Evolutionary conservation across 2,329 filamentous ascomycete species (phyloP), one percentile per base, ranked within the genome.

Genomic region (Colletotrichum lini): DNA sequence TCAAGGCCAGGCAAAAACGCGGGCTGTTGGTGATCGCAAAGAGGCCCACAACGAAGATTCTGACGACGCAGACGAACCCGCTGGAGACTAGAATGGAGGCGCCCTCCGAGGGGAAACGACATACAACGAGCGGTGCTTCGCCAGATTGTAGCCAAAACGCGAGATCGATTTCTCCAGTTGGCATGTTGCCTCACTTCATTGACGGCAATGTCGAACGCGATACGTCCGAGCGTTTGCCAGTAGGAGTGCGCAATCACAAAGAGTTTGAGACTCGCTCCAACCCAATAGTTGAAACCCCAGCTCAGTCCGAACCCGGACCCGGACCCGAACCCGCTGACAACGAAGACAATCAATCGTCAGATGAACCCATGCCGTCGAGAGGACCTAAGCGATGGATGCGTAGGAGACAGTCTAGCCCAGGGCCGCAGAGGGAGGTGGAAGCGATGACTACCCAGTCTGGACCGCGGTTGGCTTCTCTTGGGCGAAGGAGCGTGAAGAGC

Each of bases 1-100:
- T 88, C 62, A 84, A 81, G 70, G 79, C 85, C 21, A 81, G 83
- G 67, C 83, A 84, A 70, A 85, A 83, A 70, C 82, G 86, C 63
- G 86, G 87, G 2, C 75, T 89, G 9, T 74, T 88, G 53, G 80
- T 88, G 78, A 63, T 87, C 5, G 80, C 83, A 1, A 83, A 86
- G 62, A 80, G 77, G 64, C 73, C 76, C 15, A 23, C 10, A 6
- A 12, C 65, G 10, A 67, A 18, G 23, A 72, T 53, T 23, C 30
- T 40, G 18, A 4, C 16, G 45, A 47, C 44, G 18, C 23, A 15
- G 38, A 8, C 15, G 12, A n/a, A 58, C 16, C 56, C 35, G 30
- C 38, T n/a, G 8, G 26, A 26, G 7, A 18, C 38, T 3, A 7
- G 18, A 3, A n/a, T n/a, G 40, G 35, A 16, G 53, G 12, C 23